Evolutionary conservation across 495 filamentous ascomycete genomes (phyloP), one percentile per base, ranked within the genome.

Genomic region (Trichoderma virens): DNA sequence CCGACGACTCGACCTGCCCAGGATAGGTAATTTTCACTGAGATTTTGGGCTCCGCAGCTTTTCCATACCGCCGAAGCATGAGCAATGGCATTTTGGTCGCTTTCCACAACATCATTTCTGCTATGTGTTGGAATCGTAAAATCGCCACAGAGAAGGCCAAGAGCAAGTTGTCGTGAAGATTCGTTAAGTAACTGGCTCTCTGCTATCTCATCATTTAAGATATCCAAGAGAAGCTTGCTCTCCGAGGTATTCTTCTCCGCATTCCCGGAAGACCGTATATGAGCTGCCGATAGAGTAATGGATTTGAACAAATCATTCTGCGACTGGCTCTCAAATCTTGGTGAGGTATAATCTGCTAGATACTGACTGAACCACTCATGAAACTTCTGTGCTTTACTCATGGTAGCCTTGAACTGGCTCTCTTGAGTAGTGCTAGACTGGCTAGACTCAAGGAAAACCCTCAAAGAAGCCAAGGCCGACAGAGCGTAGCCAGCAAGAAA

Each of bases 1-100:
- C 94, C 94, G 27, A 98, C 79, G 18, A 92, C 88, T 62, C 86
- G 83, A 7, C 88, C 92, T 43, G 89, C 89, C 94, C 94, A 98
- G 4, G 90, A 74, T 14, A 89, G 75, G 71, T 94, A 98, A 25
- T 85, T 82, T 31, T 79, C 76, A 51, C 87, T 88, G 34, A 87
- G 79, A 11, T 79, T 74, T 43, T 80, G 76, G 28, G 80, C 78
- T 64, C 85, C 82, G 67, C 91, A 88, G 27, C 86, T 91, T 67
- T 88, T 85, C 85, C 88, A 92, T 2, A 97, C 78, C 34, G 85
- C 81, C 34, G 85, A 75, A 28, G 84, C 83, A 67, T 85, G 88
- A 2, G 71, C 67, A n/a, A 80, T 67, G 5, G 90, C 85, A 20
- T 85, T 78, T 28, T 81, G 73, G 68, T 91, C 88, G 2, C 76